These are phyloP conservation scores for Diaporthe longicolla DNA, from an alignment of 2,329 filamentous ascomycete genomes.

Conservation along the genomic window DNA sequence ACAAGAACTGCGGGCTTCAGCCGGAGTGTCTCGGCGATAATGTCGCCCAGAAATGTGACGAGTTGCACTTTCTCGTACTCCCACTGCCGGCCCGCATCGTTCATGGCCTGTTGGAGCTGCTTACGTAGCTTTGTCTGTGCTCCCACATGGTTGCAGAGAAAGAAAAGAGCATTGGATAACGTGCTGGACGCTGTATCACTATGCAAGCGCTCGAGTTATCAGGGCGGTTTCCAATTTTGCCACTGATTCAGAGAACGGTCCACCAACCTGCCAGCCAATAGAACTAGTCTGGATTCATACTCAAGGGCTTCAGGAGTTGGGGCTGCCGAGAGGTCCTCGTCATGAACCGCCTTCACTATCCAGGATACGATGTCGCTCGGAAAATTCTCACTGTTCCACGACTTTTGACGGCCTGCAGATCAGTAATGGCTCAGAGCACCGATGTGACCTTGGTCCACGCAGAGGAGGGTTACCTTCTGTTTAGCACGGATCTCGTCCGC, in stretches of 20 bases:
- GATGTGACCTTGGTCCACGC: not conserved
- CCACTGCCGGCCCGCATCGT: not conserved
- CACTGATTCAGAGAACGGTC: not conserved
- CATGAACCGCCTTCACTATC: slow-evolving; percentile 31
- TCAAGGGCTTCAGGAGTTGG: slow-evolving; percentile 25
- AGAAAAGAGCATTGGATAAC: slow-evolving; percentile 21
- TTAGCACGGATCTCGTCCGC: slow-evolving; percentile 13
- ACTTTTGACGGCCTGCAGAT: slow-evolving; percentile 7
- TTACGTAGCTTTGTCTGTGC: slow-evolving; percentile 22
- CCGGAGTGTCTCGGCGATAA: slow-evolving; percentile 37
- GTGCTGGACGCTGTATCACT: slow-evolving; percentile 33
- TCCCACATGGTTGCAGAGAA: slow-evolving; percentile 25
- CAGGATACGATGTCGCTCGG: slow-evolving; percentile 35
- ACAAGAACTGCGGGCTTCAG: slow-evolving; percentile 32
- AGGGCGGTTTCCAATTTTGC: not conserved
- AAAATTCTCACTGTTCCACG: slow-evolving; percentile 24
- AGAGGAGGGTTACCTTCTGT: slow-evolving; percentile 1
- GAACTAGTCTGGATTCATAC: slow-evolving; percentile 25
- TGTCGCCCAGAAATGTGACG: slow-evolving; percentile 30
- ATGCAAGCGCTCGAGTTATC: not conserved
- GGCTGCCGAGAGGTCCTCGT: slow-evolving; percentile 26
- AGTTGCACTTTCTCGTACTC: slow-evolving; percentile 31
- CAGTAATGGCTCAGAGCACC: not conserved
- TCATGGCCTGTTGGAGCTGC: not conserved
- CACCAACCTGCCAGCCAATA: slow-evolving; percentile 31